Percentiles rank a stretch among this genome's conserved stretches.
Conservation (phyloP, 148 eudicot genomes). For the Vaccinium darrowii region DNA sequence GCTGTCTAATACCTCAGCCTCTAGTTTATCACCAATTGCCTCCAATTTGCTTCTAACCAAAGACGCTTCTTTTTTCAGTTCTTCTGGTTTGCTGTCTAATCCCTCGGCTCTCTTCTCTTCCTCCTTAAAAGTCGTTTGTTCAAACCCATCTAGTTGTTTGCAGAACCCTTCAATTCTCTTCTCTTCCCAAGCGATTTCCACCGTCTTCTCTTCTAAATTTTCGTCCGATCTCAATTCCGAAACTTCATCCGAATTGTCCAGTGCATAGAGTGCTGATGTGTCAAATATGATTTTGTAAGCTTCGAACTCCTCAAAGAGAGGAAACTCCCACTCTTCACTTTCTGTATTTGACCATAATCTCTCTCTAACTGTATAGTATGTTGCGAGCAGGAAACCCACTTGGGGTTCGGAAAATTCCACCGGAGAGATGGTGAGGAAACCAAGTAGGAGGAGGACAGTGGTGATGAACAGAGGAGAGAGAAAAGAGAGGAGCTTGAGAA, state of each 20-base stretch:
- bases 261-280: constrained; percentile 28
- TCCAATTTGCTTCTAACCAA: constrained; percentile 27
- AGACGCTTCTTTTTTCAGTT: constrained; percentile 5
- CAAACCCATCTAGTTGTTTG: constrained; percentile 35
- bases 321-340: constrained; percentile 22
- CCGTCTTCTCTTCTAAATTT: constrained; percentile 24
- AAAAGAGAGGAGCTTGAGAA: constrained; percentile 61
- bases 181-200: constrained; percentile 27
- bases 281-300: constrained; percentile 62
- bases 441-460: constrained; percentile 47
- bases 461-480: constrained; percentile 77
- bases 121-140: constrained; percentile 27
- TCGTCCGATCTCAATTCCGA: constrained; percentile 17
- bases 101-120: constrained; percentile 34
- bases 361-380: constrained; percentile 30
- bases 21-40: background rate
- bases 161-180: constrained; percentile 31
- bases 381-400: constrained; percentile 28
- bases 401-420: constrained; percentile 18
- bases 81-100: constrained; percentile 21
- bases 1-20: constrained; percentile 18
- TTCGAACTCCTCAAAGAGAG: constrained; percentile 50
- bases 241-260: constrained; percentile 24
- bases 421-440: constrained; percentile 21
- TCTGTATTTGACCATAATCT: constrained; percentile 21